Conservation (phyloP, 257 asterid genomes). For the Rubia yunnanensis region DNA sequence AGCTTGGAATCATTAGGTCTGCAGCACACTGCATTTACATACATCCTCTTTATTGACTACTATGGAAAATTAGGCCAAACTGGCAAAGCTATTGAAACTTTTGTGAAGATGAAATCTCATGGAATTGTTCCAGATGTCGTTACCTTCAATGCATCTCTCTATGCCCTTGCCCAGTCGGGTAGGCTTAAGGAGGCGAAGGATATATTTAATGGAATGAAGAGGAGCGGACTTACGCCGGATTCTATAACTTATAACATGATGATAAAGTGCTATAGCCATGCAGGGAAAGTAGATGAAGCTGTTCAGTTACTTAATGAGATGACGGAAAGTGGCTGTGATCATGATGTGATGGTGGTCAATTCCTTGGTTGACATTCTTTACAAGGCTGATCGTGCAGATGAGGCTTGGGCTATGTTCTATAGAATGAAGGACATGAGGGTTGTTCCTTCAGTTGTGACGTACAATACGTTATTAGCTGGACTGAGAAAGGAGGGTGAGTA, state of each 20-base stretch:
- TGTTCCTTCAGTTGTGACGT: conserved; percentile 86
- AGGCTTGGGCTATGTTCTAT: conserved; percentile 74
- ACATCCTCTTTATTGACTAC: conserved; percentile 72
- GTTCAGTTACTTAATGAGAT: conserved; percentile 57
- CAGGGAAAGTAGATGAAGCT: conserved; percentile 80
- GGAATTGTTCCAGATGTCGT: conserved; percentile 82
- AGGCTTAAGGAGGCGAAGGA: conserved; percentile 70
- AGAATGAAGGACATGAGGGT: conserved; percentile 71
- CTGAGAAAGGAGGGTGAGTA: conserved; percentile 73
- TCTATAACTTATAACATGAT: conserved; percentile 85
- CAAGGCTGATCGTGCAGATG: conserved; percentile 63
- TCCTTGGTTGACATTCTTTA: conserved; percentile 81
- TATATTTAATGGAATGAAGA: conserved; percentile 59
- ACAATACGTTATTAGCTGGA: conserved; percentile 89
- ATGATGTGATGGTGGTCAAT: conserved; percentile 73
- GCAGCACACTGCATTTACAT: conserved; percentile 53
- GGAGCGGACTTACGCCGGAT: conserved; percentile 77
- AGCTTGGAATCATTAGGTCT: conserved; percentile 56
- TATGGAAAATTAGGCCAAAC: conserved; percentile 79
- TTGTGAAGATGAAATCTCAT: conserved; percentile 73
- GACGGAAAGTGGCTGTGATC: conserved; percentile 54
- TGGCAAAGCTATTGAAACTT: conserved; percentile 72
- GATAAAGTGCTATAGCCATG: conserved; percentile 76
- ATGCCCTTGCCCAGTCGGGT: conserved; percentile 68
- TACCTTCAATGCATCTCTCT: conserved; percentile 74